phyloP scores from a whole-genome alignment of 345 rosid genomes.

The Eucalyptus polyanthemos region DNA sequence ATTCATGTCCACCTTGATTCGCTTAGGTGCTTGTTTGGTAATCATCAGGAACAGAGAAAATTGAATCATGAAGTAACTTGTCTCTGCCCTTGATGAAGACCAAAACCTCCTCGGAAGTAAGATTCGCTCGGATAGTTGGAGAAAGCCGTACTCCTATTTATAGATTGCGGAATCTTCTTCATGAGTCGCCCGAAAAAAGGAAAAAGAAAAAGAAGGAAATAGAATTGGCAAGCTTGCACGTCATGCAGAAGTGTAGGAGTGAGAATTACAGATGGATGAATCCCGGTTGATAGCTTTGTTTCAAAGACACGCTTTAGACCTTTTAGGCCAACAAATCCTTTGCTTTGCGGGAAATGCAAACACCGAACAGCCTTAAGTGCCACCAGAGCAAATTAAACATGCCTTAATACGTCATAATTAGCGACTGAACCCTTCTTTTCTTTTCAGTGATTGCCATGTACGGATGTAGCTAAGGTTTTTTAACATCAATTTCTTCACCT shows the following conservation, averaged over 20 bases:
- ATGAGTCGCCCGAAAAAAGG: background rate
- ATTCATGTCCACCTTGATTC: background rate
- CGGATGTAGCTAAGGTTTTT: background rate
- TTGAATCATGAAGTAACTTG: background rate
- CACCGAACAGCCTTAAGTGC: background rate
- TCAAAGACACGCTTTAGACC: slow-evolving; percentile 50
- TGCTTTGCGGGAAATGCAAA: slow-evolving; percentile 24
- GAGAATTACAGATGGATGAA: background rate
- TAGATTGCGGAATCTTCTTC: background rate
- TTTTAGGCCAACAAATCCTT: slow-evolving; percentile 7
- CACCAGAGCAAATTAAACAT: background rate
- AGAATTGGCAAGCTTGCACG: background rate
- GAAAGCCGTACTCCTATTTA: background rate
- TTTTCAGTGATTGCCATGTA: background rate
- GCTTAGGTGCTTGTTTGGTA: background rate
- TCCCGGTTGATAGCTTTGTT: slow-evolving; percentile 29
- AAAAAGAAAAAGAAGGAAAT: background rate
- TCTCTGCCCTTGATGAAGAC: background rate
- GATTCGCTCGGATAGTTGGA: background rate
- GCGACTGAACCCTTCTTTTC: background rate
- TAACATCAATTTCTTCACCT: background rate
- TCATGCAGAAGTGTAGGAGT: background rate
- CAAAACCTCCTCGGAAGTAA: background rate
- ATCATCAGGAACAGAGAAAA: background rate
- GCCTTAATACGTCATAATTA: background rate